Base-by-base conservation (phyloP, 352 stramenopile genomes). In the Phytophthora pseudosyringae region DNA sequence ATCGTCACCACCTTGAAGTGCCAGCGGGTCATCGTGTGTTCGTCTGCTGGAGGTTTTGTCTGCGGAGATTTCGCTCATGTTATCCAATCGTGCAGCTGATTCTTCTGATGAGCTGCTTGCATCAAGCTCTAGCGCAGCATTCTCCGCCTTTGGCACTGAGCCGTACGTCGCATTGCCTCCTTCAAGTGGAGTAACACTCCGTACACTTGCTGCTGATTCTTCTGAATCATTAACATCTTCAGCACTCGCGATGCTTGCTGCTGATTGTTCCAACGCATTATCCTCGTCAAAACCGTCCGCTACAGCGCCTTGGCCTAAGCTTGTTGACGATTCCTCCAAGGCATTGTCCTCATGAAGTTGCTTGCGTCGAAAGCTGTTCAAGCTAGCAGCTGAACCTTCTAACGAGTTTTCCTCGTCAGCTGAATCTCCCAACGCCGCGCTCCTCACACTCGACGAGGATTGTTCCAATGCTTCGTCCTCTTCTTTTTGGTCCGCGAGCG, bases 1-100 rank as follows among this genome's bases (percentile, higher is more conserved):
- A 13, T 64, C 39, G 7, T 58, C 36, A 48, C 51, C 62, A 47
- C 31, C 38, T 12, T 46, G 26, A 6, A 35, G 28, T 9, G 40
- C 26, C 35, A 36, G 2, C 29, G 16, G 5, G 16, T 25, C 38
- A 33, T 39, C 26, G 13, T 21, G 41, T 10, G 10, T 29, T 7
- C 16, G 28, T 48, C 31, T 64, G 21, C 31, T 44, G 33, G 11
- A 45, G 4, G 16, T 36, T 39, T 32, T 26, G 25, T 25, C 32
- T 3, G 18, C 13, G 13, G 13, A 32, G 25, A 28, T 7, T 38
- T 46, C 54, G 12, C 31, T n/a, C 13, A 5, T 4, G 28, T 40
- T 15, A 18, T 53, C 16, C 25, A 51, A 4, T 15, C 26, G 36
- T 33, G 39, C 12, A 26, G 38, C 12, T 18, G 33, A 51, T 7